A percentile compares a stretch with the other conserved stretches of the same genome.
Conservation (phyloP, 768 basidiomycete genomes). For the Termitomyces sp. region DNA sequence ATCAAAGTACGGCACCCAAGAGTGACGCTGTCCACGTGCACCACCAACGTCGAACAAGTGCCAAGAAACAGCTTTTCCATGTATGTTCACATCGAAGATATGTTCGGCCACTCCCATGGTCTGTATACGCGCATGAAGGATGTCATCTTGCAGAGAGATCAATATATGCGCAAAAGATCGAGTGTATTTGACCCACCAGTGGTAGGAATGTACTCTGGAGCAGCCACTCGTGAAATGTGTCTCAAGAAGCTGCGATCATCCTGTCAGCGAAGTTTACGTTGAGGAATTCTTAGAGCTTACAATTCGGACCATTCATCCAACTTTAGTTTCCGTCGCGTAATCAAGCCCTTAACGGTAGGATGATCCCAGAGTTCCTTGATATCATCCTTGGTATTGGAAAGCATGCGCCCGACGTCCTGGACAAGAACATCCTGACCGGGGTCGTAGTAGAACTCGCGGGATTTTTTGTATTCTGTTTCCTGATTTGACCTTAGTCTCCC, state of each 20-base stretch:
- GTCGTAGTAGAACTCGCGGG: conserved; percentile 28
- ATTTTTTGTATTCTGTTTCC: conserved; percentile 29
- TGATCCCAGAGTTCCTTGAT: conserved; percentile 73
- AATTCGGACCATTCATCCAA: conserved; percentile 89
- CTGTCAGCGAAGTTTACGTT: conserved; percentile 11
- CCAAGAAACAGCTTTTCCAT: conserved; percentile 75
- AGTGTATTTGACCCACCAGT: conserved; percentile 45
- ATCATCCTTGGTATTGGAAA: conserved; percentile 58
- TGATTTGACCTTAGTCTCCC: conserved; percentile 33
- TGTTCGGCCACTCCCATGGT: conserved; percentile 89
- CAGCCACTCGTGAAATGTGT: conserved; percentile 69
- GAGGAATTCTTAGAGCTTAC: conserved; percentile 42
- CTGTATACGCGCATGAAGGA: conserved; percentile 85
- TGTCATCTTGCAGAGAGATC: conserved; percentile 56
- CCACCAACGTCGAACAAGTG: conserved; percentile 73
- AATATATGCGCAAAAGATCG: conserved; percentile 25
- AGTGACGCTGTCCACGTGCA: conserved; percentile 67
- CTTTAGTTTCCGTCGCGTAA: conserved; percentile 65
- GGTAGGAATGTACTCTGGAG: conserved; percentile 67
- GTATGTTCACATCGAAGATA: conserved; percentile 75
- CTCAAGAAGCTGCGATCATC: conserved; percentile 58
- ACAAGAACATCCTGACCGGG: conserved; percentile 50
- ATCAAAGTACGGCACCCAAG: conserved; percentile 78
- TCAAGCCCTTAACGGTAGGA: conserved; percentile 64
- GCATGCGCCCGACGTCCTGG: conserved; percentile 57